Base-by-base conservation (phyloP, 2,329 filamentous ascomycete genomes). In the Phaeomoniella chlamydospora region DNA sequence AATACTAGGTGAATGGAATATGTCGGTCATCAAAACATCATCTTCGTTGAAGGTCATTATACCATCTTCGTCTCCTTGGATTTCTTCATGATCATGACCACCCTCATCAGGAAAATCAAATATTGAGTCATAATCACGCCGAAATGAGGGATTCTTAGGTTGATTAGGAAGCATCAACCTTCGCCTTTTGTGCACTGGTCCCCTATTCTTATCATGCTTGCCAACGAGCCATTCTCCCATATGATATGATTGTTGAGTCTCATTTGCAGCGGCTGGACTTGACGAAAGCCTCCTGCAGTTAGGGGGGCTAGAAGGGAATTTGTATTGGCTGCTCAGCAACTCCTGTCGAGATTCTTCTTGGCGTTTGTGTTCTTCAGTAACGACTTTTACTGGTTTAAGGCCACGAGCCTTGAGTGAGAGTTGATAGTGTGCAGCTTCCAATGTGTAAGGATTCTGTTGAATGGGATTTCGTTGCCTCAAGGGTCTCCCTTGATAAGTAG, bases 381-480 rank as follows among this genome's bases (percentile, higher is more conserved):
- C 45, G 35, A 57, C 48, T 13, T 54, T 57, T 11, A 67, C 47
- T 10, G 64, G 62, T 35, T 54, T 57, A 5, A 66, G 32, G 2
- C 64, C 64, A 34, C 61, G 45, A 26, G 51, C 53, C 36, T 52
- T 58, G 46, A 64, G 51, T 30, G 53, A 53, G 19, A 44, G 51
- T 31, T 54, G 51, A 41, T 67, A 67, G 37, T 55, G 56, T 5
- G 61, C 61, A 39, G 57, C 51, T 41, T 68, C 64, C 12, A 65
- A 43, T 1, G 57, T 46, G 38, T 67, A 68, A 2, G 64, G 64
- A 41, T 67, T 61, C 17, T 65, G 41, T 37, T 68, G 64, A 34
- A 65, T 65, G 5, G 61, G 56, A 43, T 63, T 64, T 29, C 64
- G 57, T 37, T 61, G 52, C 35, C 64, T 53, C 15, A 67, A 46